Evolutionary conservation across 768 basidiomycete species (phyloP).

Genomic region (Mycena chlorophos): DNA sequence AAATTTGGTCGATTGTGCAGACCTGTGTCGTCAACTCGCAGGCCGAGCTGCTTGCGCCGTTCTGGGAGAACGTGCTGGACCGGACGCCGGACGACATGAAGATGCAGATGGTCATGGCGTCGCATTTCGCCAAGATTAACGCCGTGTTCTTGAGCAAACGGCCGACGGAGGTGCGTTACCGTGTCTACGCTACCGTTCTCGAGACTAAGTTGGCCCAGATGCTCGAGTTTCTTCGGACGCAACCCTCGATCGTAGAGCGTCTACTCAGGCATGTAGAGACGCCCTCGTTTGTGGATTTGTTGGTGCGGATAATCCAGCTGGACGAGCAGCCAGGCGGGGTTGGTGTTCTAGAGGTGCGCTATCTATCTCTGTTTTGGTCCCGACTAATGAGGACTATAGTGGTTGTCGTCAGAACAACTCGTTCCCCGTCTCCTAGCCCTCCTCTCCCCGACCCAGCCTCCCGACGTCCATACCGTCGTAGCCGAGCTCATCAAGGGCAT

Average conservation of each 20-base stretch:
- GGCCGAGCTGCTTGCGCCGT: constrained; percentile 74
- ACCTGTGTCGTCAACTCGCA: constrained; percentile 76
- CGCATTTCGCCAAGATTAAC: constrained; percentile 94
- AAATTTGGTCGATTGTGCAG: constrained; percentile 93
- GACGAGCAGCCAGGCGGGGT: constrained; percentile 81
- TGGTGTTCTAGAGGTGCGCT: constrained; percentile 87
- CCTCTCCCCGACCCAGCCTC: constrained; percentile 73
- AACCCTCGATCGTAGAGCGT: constrained; percentile 79
- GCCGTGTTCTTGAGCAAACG: constrained; percentile 85
- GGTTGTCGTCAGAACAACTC: constrained; percentile 83
- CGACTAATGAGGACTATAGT: constrained; percentile 45
- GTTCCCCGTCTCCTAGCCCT: constrained; percentile 80
- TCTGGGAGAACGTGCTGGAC: constrained; percentile 90
- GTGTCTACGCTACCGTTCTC: constrained; percentile 24
- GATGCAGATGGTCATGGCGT: constrained; percentile 81
- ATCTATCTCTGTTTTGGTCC: constrained; percentile 33
- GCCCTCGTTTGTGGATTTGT: constrained; percentile 87
- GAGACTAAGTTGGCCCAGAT: constrained; percentile 57
- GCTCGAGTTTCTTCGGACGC: constrained; percentile 85
- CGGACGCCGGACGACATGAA: constrained; percentile 84
- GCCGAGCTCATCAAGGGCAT: constrained; percentile 92
- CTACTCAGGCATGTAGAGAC: constrained; percentile 84
- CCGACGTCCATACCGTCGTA: constrained; percentile 81
- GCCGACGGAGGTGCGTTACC: constrained; percentile 74
- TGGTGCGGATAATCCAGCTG: constrained; percentile 86